Percentiles rank a stretch among this genome's conserved stretches.
Conservation (phyloP, 768 basidiomycete species). For the Tylopilus cervinicoccineus region DNA sequence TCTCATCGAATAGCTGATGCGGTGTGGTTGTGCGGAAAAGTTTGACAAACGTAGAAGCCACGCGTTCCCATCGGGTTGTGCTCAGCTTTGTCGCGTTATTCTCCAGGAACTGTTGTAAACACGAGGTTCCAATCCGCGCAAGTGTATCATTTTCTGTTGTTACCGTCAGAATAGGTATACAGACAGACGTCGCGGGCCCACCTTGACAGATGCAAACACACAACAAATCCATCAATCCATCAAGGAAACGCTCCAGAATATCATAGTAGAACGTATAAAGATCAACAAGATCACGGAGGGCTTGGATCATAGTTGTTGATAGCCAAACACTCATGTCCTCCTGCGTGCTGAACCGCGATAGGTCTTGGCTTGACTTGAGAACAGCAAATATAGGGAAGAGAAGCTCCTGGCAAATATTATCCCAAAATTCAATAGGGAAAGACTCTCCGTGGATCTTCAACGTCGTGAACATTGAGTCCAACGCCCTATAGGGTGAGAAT, state of each 20-base stretch:
- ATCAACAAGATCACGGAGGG: conserved; percentile 90
- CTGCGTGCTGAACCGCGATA: conserved; percentile 90
- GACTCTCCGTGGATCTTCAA: conserved; percentile 84
- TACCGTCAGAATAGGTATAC: conserved; percentile 3
- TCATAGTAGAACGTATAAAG: conserved; percentile 96
- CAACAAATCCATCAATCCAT: conserved; percentile 88
- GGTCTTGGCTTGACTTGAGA: conserved; percentile 86
- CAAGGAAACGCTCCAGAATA: conserved; percentile 83
- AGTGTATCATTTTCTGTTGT: conserved; percentile 91
- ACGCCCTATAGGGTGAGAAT: conserved; percentile 52
- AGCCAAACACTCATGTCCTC: conserved; percentile 99
- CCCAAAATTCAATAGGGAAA: conserved; percentile 94
- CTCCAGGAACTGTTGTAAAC: conserved; percentile 93
- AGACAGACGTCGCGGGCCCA: conserved; percentile 28
- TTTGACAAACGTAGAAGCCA: conserved; percentile 89
- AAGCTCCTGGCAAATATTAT: conserved; percentile 92
- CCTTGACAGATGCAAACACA: conserved; percentile 99
- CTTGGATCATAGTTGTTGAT: conserved; percentile 98
- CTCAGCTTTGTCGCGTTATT: conserved; percentile 87
- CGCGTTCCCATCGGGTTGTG: conserved; percentile 82
- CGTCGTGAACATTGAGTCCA: conserved; percentile 95
- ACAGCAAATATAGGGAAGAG: conserved; percentile 99
- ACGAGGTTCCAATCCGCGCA: conserved; percentile 96
- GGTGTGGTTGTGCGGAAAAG: conserved; percentile 98
- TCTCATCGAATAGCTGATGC: conserved; percentile 94